Evolutionary conservation across 345 rosid species (phyloP).

Genomic region (Boechera retrofracta): DNA sequence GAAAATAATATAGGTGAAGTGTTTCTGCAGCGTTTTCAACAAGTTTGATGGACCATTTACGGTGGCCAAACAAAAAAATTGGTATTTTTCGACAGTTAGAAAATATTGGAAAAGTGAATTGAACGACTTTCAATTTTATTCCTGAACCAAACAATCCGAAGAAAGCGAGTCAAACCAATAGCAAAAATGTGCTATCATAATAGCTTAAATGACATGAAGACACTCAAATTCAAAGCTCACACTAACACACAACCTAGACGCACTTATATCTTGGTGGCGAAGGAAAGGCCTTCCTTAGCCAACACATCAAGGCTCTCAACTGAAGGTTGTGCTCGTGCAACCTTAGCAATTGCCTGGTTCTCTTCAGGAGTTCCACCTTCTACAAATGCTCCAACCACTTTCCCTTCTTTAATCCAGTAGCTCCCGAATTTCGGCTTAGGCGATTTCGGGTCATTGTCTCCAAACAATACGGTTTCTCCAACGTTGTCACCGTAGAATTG

Average conservation of each 20-base stretch:
- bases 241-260: neutral
- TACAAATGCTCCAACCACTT: constrained; percentile 80
- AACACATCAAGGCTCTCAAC: constrained; percentile 65
- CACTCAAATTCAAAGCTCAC: constrained; percentile 19
- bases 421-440: constrained; percentile 81
- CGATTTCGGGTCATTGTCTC: constrained; percentile 66
- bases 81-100: too few relatives aligned
- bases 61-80: too few relatives aligned
- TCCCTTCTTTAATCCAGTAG: constrained; percentile 91
- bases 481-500: constrained; percentile 96
- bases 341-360: constrained; percentile 83
- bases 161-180: constrained; percentile 5
- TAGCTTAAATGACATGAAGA: constrained; percentile 2
- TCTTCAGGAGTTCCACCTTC: constrained; percentile 93
- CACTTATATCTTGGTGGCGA: constrained; percentile 43
- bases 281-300: constrained; percentile 71
- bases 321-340: constrained; percentile 72
- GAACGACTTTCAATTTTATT: constrained; percentile 21
- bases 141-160: constrained; percentile 13
- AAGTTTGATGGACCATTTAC: too few relatives aligned
- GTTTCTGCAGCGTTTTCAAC: too few relatives aligned
- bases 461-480: constrained; percentile 67
- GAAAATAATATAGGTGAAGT: too few relatives aligned
- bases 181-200: constrained; percentile 1
- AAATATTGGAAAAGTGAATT: neutral